These are phyloP conservation scores for Aspergillus fischeri DNA, from an alignment of 2,329 filamentous ascomycete genomes.

Conservation along the genomic window DNA sequence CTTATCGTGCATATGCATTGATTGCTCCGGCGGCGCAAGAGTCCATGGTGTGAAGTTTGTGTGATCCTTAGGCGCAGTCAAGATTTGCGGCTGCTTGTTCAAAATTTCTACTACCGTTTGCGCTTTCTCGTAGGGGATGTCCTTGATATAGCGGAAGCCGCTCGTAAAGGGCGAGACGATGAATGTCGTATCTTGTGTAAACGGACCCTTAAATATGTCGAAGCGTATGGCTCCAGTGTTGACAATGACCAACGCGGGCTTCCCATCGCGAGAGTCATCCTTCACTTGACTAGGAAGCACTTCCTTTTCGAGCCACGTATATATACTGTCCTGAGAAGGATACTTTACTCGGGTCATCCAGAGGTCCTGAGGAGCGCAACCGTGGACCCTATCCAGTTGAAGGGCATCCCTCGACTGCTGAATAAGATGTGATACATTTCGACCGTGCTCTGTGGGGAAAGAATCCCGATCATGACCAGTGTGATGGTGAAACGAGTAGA, in stretches of 20 bases:
- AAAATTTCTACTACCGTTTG: slow-evolving; percentile 60
- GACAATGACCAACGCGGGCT: slow-evolving; percentile 64
- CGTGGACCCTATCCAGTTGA: slow-evolving; percentile 67
- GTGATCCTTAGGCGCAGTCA: slow-evolving; percentile 22
- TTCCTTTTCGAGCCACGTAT: slow-evolving; percentile 71
- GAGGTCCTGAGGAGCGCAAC: slow-evolving; percentile 75
- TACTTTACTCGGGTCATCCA: slow-evolving; percentile 81
- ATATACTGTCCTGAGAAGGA: slow-evolving; percentile 69
- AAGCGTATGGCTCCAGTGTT: slow-evolving; percentile 94
- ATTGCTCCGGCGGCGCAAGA: slow-evolving; percentile 46
- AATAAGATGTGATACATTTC: slow-evolving; percentile 68
- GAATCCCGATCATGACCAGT: slow-evolving; percentile 65
- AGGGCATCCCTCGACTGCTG: slow-evolving; percentile 64
- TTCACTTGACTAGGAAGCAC: slow-evolving; percentile 66
- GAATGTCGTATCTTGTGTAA: slow-evolving; percentile 82
- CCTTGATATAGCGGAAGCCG: slow-evolving; percentile 68
- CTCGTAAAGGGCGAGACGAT: slow-evolving; percentile 86
- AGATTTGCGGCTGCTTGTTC: slow-evolving; percentile 54
- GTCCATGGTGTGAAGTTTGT: slow-evolving; percentile 18
- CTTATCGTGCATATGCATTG: slow-evolving; percentile 22
- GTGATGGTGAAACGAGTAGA: slow-evolving; percentile 79
- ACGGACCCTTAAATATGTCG: slow-evolving; percentile 88
- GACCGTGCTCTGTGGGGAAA: slow-evolving; percentile 73
- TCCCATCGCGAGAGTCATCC: slow-evolving; percentile 54
- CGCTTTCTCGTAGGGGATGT: slow-evolving; percentile 76